Conservation (phyloP, 257 asterid genomes). For the Solanum sejunctum region DNA sequence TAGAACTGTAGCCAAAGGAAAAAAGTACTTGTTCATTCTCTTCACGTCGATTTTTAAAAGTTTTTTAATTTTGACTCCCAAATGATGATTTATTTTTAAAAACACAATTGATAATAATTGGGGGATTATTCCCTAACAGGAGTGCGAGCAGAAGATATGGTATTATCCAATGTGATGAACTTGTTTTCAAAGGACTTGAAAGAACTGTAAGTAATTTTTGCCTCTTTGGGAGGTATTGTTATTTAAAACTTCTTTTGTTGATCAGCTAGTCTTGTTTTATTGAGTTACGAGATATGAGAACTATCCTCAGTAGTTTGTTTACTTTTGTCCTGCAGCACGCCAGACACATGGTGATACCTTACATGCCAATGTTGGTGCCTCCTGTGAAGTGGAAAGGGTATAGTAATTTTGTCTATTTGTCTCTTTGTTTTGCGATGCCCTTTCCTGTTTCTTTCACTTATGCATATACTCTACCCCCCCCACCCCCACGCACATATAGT, state of each 20-base stretch:
- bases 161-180: constrained; percentile 75
- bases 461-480: too few species aligned
- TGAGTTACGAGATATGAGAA: background rate
- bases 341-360: constrained; percentile 92
- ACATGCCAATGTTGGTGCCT: constrained; percentile 95
- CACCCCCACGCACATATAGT: too few species aligned
- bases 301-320: background rate
- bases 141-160: constrained; percentile 63
- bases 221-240: background rate
- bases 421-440: background rate
- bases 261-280: background rate
- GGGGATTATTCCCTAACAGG: constrained; percentile 26
- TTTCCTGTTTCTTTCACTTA: background rate
- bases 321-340: constrained; percentile 40
- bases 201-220: constrained; percentile 47
- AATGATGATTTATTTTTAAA: background rate
- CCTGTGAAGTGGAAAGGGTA: constrained; percentile 95
- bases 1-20: constrained; percentile 41
- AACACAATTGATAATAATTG: constrained; percentile 5
- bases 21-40: constrained; percentile 22
- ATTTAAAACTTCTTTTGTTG: background rate
- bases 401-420: background rate
- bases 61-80: constrained; percentile 5
- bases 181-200: constrained; percentile 77
- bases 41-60: background rate